Evolutionary conservation across 176 grass and related monocot species (phyloP).

Genomic region (Tillandsia fasciculata): DNA sequence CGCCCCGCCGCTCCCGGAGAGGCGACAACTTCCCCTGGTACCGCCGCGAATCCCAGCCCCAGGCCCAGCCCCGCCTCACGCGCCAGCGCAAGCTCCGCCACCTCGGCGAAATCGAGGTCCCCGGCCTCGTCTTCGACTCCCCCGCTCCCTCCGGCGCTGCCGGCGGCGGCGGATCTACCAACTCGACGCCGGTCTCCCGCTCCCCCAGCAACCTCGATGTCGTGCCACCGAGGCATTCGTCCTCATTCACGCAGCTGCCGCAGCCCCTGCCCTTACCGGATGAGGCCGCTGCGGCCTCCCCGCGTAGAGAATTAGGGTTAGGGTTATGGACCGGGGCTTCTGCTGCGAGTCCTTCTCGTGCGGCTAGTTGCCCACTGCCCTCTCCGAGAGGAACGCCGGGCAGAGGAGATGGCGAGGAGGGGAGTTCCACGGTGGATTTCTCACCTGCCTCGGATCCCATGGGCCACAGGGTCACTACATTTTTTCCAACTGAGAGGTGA

Average conservation of each 20-base stretch:
- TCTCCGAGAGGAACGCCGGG: background rate
- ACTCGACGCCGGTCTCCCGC: conserved; percentile 26
- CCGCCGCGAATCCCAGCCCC: background rate
- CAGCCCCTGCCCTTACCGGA: conserved; percentile 46
- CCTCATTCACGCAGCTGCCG: conserved; percentile 38
- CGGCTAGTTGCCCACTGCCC: background rate
- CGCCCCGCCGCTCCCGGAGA: background rate
- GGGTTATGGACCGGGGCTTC: conserved; percentile 4
- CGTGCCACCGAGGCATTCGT: conserved; percentile 39
- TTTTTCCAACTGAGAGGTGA: too few relatives aligned
- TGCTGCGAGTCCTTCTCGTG: background rate
- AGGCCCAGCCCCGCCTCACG: conserved; percentile 37
- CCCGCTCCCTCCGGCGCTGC: conserved; percentile 18
- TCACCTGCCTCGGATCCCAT: background rate
- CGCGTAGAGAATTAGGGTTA: conserved; percentile 17
- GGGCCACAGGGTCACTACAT: too few relatives aligned
- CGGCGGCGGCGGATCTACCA: background rate
- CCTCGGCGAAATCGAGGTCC: conserved; percentile 26
- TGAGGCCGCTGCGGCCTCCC: conserved; percentile 34
- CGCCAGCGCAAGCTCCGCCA: conserved; percentile 70
- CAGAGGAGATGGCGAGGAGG: conserved; percentile 1
- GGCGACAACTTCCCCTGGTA: background rate
- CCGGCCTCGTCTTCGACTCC: conserved; percentile 22
- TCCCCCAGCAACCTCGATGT: conserved; percentile 40
- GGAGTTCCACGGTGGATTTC: background rate